phyloP scores from a whole-genome alignment of 2,329 filamentous ascomycete genomes.

The Calonectria crousiana region DNA sequence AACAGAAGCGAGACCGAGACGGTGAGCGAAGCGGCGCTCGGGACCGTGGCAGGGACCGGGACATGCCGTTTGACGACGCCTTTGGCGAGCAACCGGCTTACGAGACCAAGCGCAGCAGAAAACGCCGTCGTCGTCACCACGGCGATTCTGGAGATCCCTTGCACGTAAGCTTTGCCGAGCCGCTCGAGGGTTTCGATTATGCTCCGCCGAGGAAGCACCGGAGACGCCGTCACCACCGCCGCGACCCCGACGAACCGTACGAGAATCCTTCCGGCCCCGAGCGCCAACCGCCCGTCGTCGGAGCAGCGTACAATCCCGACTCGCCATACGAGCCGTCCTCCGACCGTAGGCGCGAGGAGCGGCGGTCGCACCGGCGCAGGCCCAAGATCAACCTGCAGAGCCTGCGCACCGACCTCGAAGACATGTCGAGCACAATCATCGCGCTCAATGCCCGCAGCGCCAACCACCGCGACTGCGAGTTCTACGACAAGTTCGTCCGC shows the following conservation, averaged over 20 bases:
- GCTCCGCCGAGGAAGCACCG: constrained; percentile 30
- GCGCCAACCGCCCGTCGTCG: background rate
- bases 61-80: constrained; percentile 10
- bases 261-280: background rate
- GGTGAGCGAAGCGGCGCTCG: background rate
- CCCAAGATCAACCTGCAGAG: constrained; percentile 34
- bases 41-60: background rate
- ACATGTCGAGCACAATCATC: constrained; percentile 45
- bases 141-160: constrained; percentile 19
- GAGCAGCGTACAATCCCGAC: constrained; percentile 4
- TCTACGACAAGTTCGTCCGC: constrained; percentile 42
- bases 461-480: constrained; percentile 40
- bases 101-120: constrained; percentile 35
- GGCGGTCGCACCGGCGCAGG: constrained; percentile 1
- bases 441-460: constrained; percentile 37
- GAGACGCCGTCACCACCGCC: constrained; percentile 31
- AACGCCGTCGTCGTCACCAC: constrained; percentile 27
- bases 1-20: background rate
- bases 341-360: constrained; percentile 7
- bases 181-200: constrained; percentile 32
- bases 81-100: constrained; percentile 29
- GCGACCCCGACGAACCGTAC: constrained; percentile 13
- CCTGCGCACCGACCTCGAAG: constrained; percentile 40
- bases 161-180: constrained; percentile 41
- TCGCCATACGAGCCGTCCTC: background rate